A percentile compares a stretch with the other conserved stretches of the same genome.
Evolutionary conservation across 2,329 filamentous ascomycete genomes (phyloP).

Genomic region (Coniella vitis): DNA sequence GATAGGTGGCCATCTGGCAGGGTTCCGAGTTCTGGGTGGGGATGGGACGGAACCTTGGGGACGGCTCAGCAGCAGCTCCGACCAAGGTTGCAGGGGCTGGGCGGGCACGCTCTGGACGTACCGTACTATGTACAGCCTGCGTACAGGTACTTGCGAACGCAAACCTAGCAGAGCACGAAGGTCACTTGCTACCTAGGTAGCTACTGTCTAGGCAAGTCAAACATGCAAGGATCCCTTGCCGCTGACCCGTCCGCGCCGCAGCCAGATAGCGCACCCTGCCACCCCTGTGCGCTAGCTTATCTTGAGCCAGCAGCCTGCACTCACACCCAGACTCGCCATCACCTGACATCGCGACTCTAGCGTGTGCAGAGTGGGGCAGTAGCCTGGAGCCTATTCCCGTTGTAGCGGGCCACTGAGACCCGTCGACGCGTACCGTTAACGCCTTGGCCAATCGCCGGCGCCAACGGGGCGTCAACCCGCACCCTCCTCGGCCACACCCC

Average conservation of each 20-base stretch:
- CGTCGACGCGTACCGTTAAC: conserved; percentile 14
- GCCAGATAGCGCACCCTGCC: background rate
- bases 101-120: too few relatives aligned
- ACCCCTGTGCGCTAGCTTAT: background rate
- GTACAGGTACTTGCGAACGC: too few relatives aligned
- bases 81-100: too few relatives aligned
- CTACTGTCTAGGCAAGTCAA: too few relatives aligned
- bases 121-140: too few relatives aligned
- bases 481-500: conserved; percentile 5
- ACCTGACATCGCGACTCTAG: background rate
- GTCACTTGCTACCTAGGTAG: too few relatives aligned
- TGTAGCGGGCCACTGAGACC: conserved; percentile 7
- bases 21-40: conserved; percentile 1
- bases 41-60: conserved; percentile 3
- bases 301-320: background rate
- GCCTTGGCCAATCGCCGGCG: conserved; percentile 11
- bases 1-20: conserved; percentile 15
- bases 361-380: background rate
- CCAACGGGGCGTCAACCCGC: conserved; percentile 5
- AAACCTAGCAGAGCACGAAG: too few relatives aligned
- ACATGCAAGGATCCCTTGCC: too few relatives aligned
- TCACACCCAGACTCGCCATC: background rate
- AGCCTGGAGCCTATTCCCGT: background rate
- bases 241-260: too few relatives aligned
- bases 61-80: background rate